phyloP scores from a whole-genome alignment of 352 stramenopile species.

The Elongisporangium anandrum region DNA sequence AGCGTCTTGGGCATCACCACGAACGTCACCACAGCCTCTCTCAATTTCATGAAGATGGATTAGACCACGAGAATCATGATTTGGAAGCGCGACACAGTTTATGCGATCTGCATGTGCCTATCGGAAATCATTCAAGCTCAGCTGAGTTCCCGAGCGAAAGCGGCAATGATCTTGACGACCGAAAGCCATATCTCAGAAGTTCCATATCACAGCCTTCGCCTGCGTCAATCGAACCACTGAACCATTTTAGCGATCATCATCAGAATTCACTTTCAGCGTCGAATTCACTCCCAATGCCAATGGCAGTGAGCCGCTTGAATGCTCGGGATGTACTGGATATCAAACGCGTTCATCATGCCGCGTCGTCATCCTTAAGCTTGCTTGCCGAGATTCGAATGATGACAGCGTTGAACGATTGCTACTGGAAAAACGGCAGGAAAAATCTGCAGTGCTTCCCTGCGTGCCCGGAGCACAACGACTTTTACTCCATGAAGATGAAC shows the following conservation, averaged over 20 bases:
- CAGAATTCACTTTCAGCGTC: neutral
- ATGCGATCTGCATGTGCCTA: neutral
- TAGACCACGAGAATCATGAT: neutral
- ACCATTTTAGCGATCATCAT: neutral
- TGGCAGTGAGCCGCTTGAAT: neutral
- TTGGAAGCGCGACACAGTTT: neutral
- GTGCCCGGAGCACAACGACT: conserved; percentile 85
- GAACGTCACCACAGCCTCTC: neutral
- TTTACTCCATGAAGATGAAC: conserved; percentile 90
- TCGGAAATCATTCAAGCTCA: neutral
- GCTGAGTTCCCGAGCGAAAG: neutral
- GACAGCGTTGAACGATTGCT: conserved; percentile 64
- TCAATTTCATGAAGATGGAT: neutral
- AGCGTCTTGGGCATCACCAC: neutral
- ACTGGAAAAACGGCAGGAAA: conserved; percentile 90
- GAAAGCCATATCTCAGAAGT: neutral
- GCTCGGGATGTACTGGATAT: neutral
- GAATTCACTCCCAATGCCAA: neutral
- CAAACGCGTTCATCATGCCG: neutral
- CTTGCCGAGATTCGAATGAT: conserved; percentile 34
- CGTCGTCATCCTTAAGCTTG: neutral
- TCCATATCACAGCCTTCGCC: neutral
- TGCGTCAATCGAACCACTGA: neutral
- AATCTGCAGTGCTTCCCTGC: conserved; percentile 88
- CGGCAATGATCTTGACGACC: neutral